Evolutionary conservation across 805 yeast genomes (phyloP), one percentile per base, ranked within the genome.

Genomic region (Cyberlindnera euphorbiiphila): DNA sequence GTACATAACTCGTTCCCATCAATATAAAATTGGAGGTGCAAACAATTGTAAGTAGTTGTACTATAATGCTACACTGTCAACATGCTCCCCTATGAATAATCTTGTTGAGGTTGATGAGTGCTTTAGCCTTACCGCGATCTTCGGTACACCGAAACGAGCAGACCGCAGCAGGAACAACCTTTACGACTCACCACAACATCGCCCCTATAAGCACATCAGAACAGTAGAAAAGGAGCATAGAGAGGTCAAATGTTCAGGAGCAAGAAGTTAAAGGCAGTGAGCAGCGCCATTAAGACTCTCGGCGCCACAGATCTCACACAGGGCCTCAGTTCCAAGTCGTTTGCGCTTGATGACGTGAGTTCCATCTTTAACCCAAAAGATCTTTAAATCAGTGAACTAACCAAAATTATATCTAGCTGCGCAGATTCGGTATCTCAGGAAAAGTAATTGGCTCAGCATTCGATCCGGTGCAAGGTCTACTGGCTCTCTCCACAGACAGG

Each of bases 391-490:
- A 22, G 23, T 13, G 33, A 15, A 29, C 23, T 23, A 33, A 18
- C 25, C 17, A 18, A 21, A 7, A 26, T 16, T 19, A 13, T 26
- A 14, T 19, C 10, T 27, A 54, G 57, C 23, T 53, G 12, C 37
- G 51, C 27, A 52, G 57, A 43, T 79, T 74, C 50, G 93, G 93
- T 2, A 53, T 82, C 23, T 66, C 71, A 13, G 91, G 94, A 10
- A 71, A 72, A 11, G 74, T 85, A 8, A 64, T 76, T 24, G 77
- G 85, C 0, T 56, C 78, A 26, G 94, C 93, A 0, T 85, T 71
- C 60, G 98, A 93, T 57, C 95, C 95, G 4, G 79, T 85, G 1
- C 98, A 93, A 59, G 77, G 93, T 37, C 68, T 93, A 19, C 60
- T 88, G 50, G 97, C 96, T 0, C 65, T 87, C 0, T 81, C 88